phyloP scores from a whole-genome alignment of 208 protist species.

The Leishmania tropica region DNA sequence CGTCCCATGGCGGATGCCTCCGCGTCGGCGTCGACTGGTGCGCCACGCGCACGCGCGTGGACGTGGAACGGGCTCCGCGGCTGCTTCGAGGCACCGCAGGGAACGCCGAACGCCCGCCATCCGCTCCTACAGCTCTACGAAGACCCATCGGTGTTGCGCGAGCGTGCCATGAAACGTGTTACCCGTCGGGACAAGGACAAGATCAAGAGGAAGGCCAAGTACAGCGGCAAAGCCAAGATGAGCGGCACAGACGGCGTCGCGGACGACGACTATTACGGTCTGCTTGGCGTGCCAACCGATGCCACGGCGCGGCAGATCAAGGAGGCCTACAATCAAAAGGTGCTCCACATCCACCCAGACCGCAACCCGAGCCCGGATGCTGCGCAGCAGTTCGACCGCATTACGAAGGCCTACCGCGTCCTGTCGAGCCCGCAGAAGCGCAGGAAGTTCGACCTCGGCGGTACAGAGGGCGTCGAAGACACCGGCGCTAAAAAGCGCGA shows the following conservation, averaged over 20 bases:
- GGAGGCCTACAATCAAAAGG: constrained; percentile 85
- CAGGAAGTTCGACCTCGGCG: constrained; percentile 97
- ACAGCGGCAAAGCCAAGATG: constrained; percentile 19
- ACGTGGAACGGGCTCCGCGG: constrained; percentile 43
- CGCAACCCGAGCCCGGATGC: constrained; percentile 81
- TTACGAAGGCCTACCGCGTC: constrained; percentile 98
- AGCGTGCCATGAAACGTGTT: constrained; percentile 49
- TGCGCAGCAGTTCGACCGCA: constrained; percentile 84
- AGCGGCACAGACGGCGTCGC: constrained; percentile 17
- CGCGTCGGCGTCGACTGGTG: constrained; percentile 9
- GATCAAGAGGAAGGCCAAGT: constrained; percentile 25
- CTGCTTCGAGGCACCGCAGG: constrained; percentile 43
- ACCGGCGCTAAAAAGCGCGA: constrained; percentile 73
- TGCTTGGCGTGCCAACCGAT: constrained; percentile 62
- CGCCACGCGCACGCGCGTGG: constrained; percentile 30
- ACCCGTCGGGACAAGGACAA: constrained; percentile 32
- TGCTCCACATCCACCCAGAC: constrained; percentile 91
- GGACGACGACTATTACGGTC: constrained; percentile 73
- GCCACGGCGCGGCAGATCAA: constrained; percentile 85
- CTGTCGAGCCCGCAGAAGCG: constrained; percentile 95
- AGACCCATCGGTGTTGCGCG: constrained; percentile 33
- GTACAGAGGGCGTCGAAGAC: constrained; percentile 95
- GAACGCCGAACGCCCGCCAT: constrained; percentile 27
- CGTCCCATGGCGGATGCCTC: constrained; percentile 12
- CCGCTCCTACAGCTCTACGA: constrained; percentile 41